Base-by-base conservation (phyloP, 2,329 filamentous ascomycete genomes). In the Dothideomycetes sp. region DNA sequence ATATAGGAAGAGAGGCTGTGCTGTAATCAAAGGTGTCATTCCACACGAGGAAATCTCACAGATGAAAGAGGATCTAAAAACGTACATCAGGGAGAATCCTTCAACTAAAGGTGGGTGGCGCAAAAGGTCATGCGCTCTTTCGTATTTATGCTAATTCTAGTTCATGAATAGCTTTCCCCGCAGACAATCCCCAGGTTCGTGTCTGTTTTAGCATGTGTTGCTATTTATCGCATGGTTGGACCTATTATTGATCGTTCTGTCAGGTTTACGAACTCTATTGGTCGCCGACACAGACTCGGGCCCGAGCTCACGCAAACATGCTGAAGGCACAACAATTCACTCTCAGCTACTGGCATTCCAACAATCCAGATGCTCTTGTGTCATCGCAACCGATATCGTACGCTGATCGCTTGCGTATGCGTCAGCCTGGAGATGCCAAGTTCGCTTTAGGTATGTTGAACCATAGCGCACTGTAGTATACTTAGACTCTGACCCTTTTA, bases 1-100 rank as follows among this genome's bases (percentile, higher is more conserved):
- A 50, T 64, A 79, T 37, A 69, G 69, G 49, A 75, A 77, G 50
- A 72, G 78, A 24, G 67, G 67, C 14, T 66, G 69, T 1, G 65
- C 66, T 3, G 61, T 70, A 5, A 58, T 70, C 29, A 57, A 65
- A 31, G 61, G 63, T 22, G 66, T 69, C 1, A 50, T 70, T 1
- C 52, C 61, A 1, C 54, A 67, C 45, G 45, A 60, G 14, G 62
- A 69, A 46, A 65, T 59, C 4, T 50, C 68, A 34, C 56, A 57
- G 30, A 59, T 63, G 55, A 70, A 70, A 51, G 55, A 58, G 9
- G 61, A 63, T 12, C 32, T 70, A 19, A 52, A 53, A 40, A 56
- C 62, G 18, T 70, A 70, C 43, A 63, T 70, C 30, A 52, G 54
- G 16, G 54, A 58, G 17, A 70, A 70, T 38, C 66, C 66, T 19